Evolutionary conservation across 2,329 filamentous ascomycete species (phyloP), one percentile per base, ranked within the genome.

Genomic region (Mariannaea sp.): DNA sequence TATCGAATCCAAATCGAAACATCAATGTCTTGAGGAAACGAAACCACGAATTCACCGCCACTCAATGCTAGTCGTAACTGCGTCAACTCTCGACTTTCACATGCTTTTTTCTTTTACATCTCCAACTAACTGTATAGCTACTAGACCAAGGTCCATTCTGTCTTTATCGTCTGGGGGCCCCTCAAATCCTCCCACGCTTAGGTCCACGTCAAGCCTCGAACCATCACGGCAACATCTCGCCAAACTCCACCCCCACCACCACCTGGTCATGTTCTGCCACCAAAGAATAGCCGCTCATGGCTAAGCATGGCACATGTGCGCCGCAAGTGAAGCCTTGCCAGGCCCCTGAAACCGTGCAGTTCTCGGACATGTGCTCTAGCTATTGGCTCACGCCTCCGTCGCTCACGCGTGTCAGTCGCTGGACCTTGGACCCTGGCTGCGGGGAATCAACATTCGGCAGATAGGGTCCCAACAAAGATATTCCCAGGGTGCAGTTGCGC

Each of bases 341-440:
- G 49, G 39, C 44, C 61, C 68, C 59, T 65, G 58, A 58, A 58
- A 57, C 59, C 44, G 55, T 59, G 66, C 59, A 51, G 61, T 57
- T 46, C 45, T 58, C 46, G 52, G 59, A 54, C 73, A 76, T 76
- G 74, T 76, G 74, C 69, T 65, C 65, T 66, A 75, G 70, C 63
- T 65, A 76, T 76, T 76, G 74, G 74, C 58, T 69, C 65, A 69
- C 65, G 62, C 62, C 50, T 46, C 43, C 35, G 52, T 58, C 55
- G 39, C 9, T 22, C 53, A 57, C 35, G 40, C 26, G 45, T n/a
- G 35, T 26, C 42, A 30, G 19, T 17, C 42, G 41, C 43, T 30
- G n/a, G 17, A 40, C 36, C 33, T 38, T 35, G 33, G 41, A 49
- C 56, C 62, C 52, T 59, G 59, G 50, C 49, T 43, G 64, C 59